Percentiles rank a stretch among this genome's conserved stretches.
Evolutionary conservation across 2,329 filamentous ascomycete species (phyloP).

Genomic region (Thermoascus crustaceus): DNA sequence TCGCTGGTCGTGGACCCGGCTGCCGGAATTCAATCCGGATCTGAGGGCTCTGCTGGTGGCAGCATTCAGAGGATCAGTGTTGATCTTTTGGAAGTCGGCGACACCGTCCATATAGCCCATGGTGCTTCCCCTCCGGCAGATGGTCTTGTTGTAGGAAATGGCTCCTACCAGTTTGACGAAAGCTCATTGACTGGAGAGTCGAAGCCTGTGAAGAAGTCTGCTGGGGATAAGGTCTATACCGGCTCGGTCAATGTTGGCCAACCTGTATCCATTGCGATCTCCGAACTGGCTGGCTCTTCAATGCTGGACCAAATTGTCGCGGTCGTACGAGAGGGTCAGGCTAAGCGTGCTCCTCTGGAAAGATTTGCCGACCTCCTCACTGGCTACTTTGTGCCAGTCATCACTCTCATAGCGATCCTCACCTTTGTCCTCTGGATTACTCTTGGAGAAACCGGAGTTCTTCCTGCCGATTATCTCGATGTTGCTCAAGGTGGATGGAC

Average conservation of each 20-base stretch:
- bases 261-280: slow-evolving; percentile 37
- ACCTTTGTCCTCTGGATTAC: slow-evolving; percentile 42
- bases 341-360: slow-evolving; percentile 41
- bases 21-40: slow-evolving; percentile 1
- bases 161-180: slow-evolving; percentile 70
- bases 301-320: slow-evolving; percentile 44
- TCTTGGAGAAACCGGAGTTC: slow-evolving; percentile 35
- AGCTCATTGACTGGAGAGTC: slow-evolving; percentile 67
- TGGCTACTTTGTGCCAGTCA: slow-evolving; percentile 42
- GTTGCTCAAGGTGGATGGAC: slow-evolving; percentile 42
- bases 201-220: slow-evolving; percentile 35
- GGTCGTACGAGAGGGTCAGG: slow-evolving; percentile 43
- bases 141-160: slow-evolving; percentile 51
- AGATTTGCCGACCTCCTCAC: slow-evolving; percentile 40
- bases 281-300: slow-evolving; percentile 38
- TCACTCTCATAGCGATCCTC: slow-evolving; percentile 40
- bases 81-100: slow-evolving; percentile 67
- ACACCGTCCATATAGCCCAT: slow-evolving; percentile 65
- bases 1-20: slow-evolving; percentile 46
- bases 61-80: slow-evolving; percentile 43
- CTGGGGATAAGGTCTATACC: slow-evolving; percentile 37
- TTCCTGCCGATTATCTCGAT: slow-evolving; percentile 45
- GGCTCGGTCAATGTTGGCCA: slow-evolving; percentile 42
- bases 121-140: slow-evolving; percentile 81
- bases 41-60: slow-evolving; percentile 7